These are phyloP conservation scores for Pilasporangium apinafurcum DNA, from an alignment of 352 stramenopile species.

Conservation along the genomic window DNA sequence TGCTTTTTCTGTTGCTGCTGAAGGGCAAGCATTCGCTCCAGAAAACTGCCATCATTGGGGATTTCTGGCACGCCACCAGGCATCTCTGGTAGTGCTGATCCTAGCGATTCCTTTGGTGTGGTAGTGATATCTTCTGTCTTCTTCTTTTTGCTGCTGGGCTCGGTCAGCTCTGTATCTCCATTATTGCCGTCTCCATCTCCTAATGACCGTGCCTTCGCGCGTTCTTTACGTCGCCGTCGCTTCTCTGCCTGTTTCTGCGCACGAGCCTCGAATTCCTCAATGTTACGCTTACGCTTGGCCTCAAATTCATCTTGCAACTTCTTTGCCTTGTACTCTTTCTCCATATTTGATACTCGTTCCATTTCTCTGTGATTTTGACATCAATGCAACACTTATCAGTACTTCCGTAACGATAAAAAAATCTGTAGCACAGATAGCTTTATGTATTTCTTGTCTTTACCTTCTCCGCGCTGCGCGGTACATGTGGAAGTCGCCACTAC, in stretches of 20 bases:
- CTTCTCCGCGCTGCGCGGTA: constrained; percentile 91
- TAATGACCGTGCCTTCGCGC: constrained; percentile 40
- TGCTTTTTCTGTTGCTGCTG: constrained; percentile 31
- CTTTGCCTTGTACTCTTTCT: constrained; percentile 69
- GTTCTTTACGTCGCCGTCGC: constrained; percentile 65
- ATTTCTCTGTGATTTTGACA: constrained; percentile 67
- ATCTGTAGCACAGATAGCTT: no score
- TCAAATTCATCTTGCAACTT: constrained; percentile 66
- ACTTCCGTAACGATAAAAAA: neutral
- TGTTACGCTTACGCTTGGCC: constrained; percentile 48
- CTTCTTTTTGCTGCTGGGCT: constrained; percentile 7
- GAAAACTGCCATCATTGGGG: constrained; percentile 74
- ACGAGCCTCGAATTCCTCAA: constrained; percentile 63
- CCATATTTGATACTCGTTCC: constrained; percentile 87
- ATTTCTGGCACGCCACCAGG: constrained; percentile 71
- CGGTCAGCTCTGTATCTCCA: constrained; percentile 1
- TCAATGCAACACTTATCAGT: neutral
- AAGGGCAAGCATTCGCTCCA: constrained; percentile 62
- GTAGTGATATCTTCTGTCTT: constrained; percentile 5
- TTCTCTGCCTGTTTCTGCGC: constrained; percentile 73
- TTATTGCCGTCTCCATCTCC: constrained; percentile 13
- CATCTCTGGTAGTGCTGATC: constrained; percentile 49
- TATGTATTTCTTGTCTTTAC: no score
- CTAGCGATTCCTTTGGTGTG: neutral
- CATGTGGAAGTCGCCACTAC: constrained; percentile 96